Conservation (phyloP, 129 eudicot species). For the Chrysanthemum seticuspe region DNA sequence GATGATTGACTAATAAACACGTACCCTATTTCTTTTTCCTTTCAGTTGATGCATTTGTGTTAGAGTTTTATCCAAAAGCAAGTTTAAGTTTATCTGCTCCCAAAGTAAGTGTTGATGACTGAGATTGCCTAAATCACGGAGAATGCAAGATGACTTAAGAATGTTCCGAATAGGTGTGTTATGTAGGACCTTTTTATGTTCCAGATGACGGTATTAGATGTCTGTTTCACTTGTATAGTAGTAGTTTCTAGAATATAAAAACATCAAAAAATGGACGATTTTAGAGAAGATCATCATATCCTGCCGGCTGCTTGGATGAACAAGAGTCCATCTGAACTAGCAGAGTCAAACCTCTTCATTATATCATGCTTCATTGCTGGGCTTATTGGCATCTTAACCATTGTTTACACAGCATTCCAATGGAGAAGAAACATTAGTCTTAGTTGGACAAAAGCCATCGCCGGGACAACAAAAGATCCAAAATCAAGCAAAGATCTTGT, state of each 20-base stretch:
- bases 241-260: slow-evolving; percentile 18
- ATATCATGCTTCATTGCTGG: slow-evolving; percentile 86
- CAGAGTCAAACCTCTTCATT: slow-evolving; percentile 67
- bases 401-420: slow-evolving; percentile 87
- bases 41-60: slow-evolving; percentile 26
- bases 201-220: slow-evolving; percentile 6
- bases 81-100: neutral
- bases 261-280: slow-evolving; percentile 66
- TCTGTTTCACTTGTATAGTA: neutral
- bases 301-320: slow-evolving; percentile 59
- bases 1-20: neutral
- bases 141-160: slow-evolving; percentile 21
- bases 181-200: slow-evolving; percentile 13
- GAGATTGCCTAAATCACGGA: slow-evolving; percentile 5
- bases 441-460: slow-evolving; percentile 97
- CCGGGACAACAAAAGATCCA: slow-evolving; percentile 90
- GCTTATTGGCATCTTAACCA: slow-evolving; percentile 81
- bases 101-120: slow-evolving; percentile 5
- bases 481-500: slow-evolving; percentile 67
- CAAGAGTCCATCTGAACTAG: slow-evolving; percentile 55
- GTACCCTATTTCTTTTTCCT: neutral
- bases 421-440: slow-evolving; percentile 98
- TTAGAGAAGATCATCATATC: slow-evolving; percentile 54
- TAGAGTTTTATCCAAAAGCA: neutral
- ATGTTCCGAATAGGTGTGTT: neutral